These are phyloP conservation scores for Leishmania martiniquensis DNA, from an alignment of 208 protist species.

Conservation along the genomic window DNA sequence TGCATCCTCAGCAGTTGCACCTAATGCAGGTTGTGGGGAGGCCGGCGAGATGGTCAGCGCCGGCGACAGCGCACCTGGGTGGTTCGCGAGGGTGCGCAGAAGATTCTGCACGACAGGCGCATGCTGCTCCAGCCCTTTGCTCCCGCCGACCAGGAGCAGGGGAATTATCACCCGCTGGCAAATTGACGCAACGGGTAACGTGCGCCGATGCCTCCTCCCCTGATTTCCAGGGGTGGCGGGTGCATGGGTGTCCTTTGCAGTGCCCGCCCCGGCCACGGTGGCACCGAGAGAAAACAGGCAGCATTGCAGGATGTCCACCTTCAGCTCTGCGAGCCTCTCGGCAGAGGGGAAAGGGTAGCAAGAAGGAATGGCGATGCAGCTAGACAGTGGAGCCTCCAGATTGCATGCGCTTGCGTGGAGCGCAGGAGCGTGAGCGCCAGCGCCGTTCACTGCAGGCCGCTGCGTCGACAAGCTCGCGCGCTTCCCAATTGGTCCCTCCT, in stretches of 20 bases:
- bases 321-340: conserved; percentile 13
- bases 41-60: background rate
- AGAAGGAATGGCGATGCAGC: conserved; percentile 16
- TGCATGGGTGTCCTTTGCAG: background rate
- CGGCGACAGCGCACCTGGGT: background rate
- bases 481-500: background rate
- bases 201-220: conserved; percentile 3
- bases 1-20: background rate
- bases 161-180: conserved; percentile 80
- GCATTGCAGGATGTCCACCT: conserved; percentile 17
- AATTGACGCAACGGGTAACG: conserved; percentile 41
- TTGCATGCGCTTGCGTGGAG: background rate
- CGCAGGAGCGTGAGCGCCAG: background rate
- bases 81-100: conserved; percentile 27
- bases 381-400: background rate
- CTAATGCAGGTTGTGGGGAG: background rate
- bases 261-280: background rate
- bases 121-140: conserved; percentile 33
- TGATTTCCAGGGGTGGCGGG: background rate
- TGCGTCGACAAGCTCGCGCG: conserved; percentile 15
- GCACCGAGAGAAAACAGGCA: conserved; percentile 20
- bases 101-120: conserved; percentile 32
- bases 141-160: conserved; percentile 49
- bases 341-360: conserved; percentile 27
- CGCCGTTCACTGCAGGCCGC: background rate